These are phyloP conservation scores for Hypomontagnella submonticulosa DNA, from an alignment of 495 filamentous ascomycete genomes.

Conservation along the genomic window DNA sequence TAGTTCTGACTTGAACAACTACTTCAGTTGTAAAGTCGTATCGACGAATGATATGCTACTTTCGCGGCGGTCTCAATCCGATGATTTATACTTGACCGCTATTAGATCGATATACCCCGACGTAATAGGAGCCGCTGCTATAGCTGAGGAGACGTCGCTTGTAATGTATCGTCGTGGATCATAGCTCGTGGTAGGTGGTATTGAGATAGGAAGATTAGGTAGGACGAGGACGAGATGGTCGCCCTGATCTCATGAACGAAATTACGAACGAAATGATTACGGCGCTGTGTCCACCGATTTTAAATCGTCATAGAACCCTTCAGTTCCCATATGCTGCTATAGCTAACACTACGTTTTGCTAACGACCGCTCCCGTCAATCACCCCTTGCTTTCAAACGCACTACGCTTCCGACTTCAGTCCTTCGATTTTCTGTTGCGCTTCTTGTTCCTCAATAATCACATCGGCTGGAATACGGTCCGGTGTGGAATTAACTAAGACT, in stretches of 20 bases:
- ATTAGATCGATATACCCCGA: neutral
- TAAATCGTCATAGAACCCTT: constrained; percentile 1
- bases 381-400: constrained; percentile 36
- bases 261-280: constrained; percentile 3
- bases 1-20: neutral
- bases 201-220: neutral
- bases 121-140: too few relatives aligned
- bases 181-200: neutral
- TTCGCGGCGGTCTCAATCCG: neutral
- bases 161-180: constrained; percentile 1
- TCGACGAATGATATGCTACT: neutral
- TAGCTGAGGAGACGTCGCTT: neutral
- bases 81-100: neutral
- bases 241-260: neutral
- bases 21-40: neutral
- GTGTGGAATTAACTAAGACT: constrained; percentile 33
- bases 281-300: neutral
- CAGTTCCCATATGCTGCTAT: neutral
- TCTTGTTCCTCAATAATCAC: constrained; percentile 36
- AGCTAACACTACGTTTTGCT: constrained; percentile 3
- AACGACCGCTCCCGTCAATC: constrained; percentile 30
- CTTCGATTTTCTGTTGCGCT: constrained; percentile 22
- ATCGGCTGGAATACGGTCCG: constrained; percentile 39
- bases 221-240: constrained; percentile 7
- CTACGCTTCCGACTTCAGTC: constrained; percentile 28